Conservation (phyloP, 2,329 filamentous ascomycete species). For the Aspergillus udagawae region DNA sequence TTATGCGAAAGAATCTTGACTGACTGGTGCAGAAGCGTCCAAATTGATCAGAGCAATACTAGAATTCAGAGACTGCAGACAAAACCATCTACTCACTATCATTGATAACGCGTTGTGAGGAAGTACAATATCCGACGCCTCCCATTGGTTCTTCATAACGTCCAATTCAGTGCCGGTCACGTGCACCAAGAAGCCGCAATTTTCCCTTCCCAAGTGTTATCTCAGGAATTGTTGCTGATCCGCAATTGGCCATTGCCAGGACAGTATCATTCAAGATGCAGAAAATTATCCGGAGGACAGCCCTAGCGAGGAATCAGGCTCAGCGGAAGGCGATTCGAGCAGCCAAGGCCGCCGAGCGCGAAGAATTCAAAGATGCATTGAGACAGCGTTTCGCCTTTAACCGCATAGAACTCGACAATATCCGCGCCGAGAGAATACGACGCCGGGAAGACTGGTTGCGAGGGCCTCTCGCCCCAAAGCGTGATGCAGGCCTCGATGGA, state of each 20-base stretch:
- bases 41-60: neutral
- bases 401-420: constrained; percentile 31
- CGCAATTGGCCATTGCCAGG: constrained; percentile 27
- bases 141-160: neutral
- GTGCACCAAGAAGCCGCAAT: constrained; percentile 18
- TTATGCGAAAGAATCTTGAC: neutral
- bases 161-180: constrained; percentile 3
- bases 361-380: constrained; percentile 28
- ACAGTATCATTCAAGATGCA: constrained; percentile 54
- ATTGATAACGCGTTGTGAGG: neutral
- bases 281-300: constrained; percentile 64
- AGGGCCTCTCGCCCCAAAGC: constrained; percentile 72
- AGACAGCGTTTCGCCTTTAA: constrained; percentile 29
- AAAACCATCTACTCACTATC: neutral
- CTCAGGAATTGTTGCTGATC: constrained; percentile 1
- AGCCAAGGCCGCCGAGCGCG: constrained; percentile 38
- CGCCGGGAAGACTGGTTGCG: constrained; percentile 73
- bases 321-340: constrained; percentile 43
- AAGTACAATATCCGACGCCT: neutral
- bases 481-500: constrained; percentile 60
- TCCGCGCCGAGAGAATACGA: constrained; percentile 50
- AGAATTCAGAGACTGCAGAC: neutral
- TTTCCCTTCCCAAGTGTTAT: constrained; percentile 14
- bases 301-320: constrained; percentile 63
- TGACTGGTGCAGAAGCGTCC: neutral